Percentiles rank a stretch among this genome's conserved stretches.
phyloP scores from a whole-genome alignment of 2,329 filamentous ascomycete genomes.

The Chaetomium sp. region DNA sequence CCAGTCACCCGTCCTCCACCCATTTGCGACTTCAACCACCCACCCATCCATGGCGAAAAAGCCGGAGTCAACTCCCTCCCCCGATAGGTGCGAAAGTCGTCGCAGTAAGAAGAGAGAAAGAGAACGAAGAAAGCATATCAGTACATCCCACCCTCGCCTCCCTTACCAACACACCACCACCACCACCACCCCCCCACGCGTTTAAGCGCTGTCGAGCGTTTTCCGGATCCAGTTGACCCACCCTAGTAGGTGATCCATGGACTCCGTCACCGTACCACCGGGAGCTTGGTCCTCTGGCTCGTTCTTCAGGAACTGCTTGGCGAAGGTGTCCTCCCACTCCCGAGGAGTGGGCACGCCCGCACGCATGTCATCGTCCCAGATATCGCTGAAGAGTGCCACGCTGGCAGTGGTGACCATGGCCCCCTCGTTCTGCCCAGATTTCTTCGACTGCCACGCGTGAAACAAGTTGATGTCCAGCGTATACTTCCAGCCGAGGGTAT shows the following conservation, averaged over 20 bases:
- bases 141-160: conserved; percentile 6
- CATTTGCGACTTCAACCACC: neutral
- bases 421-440: conserved; percentile 5
- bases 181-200: too few relatives aligned
- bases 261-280: conserved; percentile 1
- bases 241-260: conserved; percentile 21
- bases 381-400: conserved; percentile 38
- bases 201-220: conserved; percentile 19
- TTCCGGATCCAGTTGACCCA: conserved; percentile 28
- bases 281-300: conserved; percentile 7
- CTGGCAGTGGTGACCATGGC: conserved; percentile 18
- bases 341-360: conserved; percentile 23
- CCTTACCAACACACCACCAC: neutral
- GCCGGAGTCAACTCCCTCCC: neutral
- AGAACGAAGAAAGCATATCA: neutral
- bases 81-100: neutral
- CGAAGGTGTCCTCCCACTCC: conserved; percentile 25
- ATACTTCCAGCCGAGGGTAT: conserved; percentile 39
- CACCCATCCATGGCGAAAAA: neutral
- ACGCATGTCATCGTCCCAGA: conserved; percentile 38
- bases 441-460: conserved; percentile 37
- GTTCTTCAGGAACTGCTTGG: conserved; percentile 23
- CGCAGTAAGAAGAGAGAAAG: neutral
- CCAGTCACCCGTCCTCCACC: neutral
- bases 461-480: conserved; percentile 42